phyloP scores from a whole-genome alignment of 2,329 filamentous ascomycete genomes.

The Aspergillus pseudonomiae region DNA sequence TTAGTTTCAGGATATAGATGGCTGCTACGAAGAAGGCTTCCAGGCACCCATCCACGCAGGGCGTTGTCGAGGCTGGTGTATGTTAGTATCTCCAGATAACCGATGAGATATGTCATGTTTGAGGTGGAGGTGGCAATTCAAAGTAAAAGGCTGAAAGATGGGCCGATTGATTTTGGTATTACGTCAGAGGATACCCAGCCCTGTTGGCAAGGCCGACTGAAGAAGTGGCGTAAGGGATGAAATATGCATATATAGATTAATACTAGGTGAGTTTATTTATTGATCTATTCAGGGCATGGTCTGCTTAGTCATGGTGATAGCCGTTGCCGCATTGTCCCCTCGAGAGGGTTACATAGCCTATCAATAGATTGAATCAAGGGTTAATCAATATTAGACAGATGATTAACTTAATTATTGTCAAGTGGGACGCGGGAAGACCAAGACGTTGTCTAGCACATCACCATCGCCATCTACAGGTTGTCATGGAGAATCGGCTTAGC shows the following conservation, averaged over 20 bases:
- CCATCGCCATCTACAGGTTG: background rate
- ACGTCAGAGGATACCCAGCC: background rate
- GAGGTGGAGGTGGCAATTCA: background rate
- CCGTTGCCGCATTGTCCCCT: background rate
- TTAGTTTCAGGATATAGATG: too few species aligned
- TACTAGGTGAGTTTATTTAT: background rate
- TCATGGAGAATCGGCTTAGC: background rate
- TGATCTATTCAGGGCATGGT: background rate
- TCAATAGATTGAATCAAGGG: slow-evolving; percentile 21
- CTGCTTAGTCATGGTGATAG: slow-evolving; percentile 2
- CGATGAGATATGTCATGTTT: background rate
- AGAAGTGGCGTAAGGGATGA: slow-evolving; percentile 22
- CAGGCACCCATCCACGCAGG: background rate
- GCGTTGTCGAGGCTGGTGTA: background rate
- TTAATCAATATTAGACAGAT: slow-evolving; percentile 11
- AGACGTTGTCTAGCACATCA: background rate
- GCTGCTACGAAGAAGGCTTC: too few species aligned
- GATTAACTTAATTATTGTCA: slow-evolving; percentile 14
- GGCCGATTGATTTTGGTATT: background rate
- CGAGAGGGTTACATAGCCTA: slow-evolving; percentile 11
- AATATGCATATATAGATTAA: slow-evolving; percentile 1
- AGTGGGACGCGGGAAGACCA: background rate
- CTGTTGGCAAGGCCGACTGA: background rate
- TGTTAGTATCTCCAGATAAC: background rate
- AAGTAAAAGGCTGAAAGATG: background rate